Evolutionary conservation across 345 rosid genomes (phyloP).

Genomic region (Hypericum androsaemum): DNA sequence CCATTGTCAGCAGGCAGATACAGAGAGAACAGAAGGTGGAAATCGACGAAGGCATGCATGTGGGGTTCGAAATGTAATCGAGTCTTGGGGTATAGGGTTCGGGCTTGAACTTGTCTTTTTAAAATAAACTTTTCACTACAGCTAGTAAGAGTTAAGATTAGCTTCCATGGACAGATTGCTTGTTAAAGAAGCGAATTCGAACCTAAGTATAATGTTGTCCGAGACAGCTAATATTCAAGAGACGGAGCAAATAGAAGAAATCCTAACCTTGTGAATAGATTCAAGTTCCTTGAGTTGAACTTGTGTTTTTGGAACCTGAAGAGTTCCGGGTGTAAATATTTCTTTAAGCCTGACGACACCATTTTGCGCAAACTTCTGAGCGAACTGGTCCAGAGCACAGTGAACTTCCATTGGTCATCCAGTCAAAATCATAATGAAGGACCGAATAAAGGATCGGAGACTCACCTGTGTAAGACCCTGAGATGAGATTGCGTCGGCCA

Average conservation of each 20-base stretch:
- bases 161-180: too few species aligned
- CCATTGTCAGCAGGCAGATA: constrained; percentile 3
- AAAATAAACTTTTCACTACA: too few species aligned
- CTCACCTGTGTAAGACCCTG: constrained; percentile 80
- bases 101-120: too few species aligned
- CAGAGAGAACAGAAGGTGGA: neutral
- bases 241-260: neutral
- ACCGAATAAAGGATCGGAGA: neutral
- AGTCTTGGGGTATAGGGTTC: too few species aligned
- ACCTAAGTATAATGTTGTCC: neutral
- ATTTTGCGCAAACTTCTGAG: constrained; percentile 49
- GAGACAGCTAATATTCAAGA: neutral
- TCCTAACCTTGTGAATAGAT: constrained; percentile 81
- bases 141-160: too few species aligned
- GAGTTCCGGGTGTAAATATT: constrained; percentile 62
- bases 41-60: too few species aligned
- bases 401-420: constrained; percentile 3
- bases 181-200: neutral
- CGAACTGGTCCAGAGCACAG: constrained; percentile 44
- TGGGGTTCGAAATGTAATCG: too few species aligned
- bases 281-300: constrained; percentile 69
- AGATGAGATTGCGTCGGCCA: constrained; percentile 58
- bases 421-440: constrained; percentile 4
- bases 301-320: constrained; percentile 61
- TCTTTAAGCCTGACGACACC: constrained; percentile 70